Conservation (phyloP, 1,284 basidiomycete species). For the Naganishia sp. region DNA sequence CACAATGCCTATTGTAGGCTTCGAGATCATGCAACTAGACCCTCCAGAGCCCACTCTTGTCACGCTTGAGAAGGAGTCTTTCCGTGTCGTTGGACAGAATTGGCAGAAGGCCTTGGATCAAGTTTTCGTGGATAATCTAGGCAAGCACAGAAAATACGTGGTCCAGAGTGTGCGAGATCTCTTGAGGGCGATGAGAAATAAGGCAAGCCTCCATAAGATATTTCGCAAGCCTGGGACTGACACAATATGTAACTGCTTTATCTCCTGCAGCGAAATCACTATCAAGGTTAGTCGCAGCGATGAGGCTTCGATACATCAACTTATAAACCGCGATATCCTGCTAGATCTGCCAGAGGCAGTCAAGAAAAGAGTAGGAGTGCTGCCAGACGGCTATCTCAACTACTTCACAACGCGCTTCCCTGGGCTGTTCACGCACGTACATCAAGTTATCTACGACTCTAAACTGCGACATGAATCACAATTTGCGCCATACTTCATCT, state of each 20-base stretch:
- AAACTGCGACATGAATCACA: slow-evolving; percentile 73
- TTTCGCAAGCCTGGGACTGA: background rate
- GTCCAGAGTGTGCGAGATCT: slow-evolving; percentile 86
- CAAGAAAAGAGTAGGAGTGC: slow-evolving; percentile 78
- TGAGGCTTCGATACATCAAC: background rate
- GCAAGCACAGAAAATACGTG: slow-evolving; percentile 97
- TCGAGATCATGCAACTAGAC: slow-evolving; percentile 95
- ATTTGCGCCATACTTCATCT: slow-evolving; percentile 80
- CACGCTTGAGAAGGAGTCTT: slow-evolving; percentile 70
- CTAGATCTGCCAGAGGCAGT: slow-evolving; percentile 74
- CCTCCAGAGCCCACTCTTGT: slow-evolving; percentile 77
- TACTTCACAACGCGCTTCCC: slow-evolving; percentile 96
- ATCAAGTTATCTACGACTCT: slow-evolving; percentile 69
- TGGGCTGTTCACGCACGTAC: slow-evolving; percentile 85
- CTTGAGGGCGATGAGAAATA: slow-evolving; percentile 88
- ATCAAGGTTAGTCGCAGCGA: slow-evolving; percentile 66
- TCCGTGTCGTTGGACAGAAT: slow-evolving; percentile 72
- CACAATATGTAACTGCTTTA: background rate
- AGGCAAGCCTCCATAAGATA: slow-evolving; percentile 61
- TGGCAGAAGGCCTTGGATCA: slow-evolving; percentile 87
- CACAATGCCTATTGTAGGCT: slow-evolving; percentile 49
- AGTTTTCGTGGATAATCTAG: slow-evolving; percentile 86
- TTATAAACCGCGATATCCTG: slow-evolving; percentile 3
- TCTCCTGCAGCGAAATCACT: slow-evolving; percentile 83
- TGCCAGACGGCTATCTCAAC: slow-evolving; percentile 86